phyloP scores from a whole-genome alignment of 257 asterid species.

The Leptodermis oblonga region DNA sequence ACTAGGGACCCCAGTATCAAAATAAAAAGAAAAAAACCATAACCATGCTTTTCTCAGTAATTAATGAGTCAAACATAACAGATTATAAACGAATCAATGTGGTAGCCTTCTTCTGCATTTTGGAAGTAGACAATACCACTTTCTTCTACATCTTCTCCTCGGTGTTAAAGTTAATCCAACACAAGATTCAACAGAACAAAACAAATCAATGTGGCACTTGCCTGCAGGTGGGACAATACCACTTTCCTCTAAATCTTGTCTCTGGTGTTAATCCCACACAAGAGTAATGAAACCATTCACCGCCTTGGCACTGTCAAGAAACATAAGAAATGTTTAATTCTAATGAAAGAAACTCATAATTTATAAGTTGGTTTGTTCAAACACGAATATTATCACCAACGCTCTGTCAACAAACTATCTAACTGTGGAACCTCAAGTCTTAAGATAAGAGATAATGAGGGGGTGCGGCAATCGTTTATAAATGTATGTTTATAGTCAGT shows the following conservation, averaged over 20 bases:
- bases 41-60: too few relatives aligned
- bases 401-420: background rate
- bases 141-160: too few relatives aligned
- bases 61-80: too few relatives aligned
- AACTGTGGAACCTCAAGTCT: background rate
- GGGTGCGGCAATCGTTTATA: background rate
- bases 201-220: slow-evolving; percentile 25
- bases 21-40: too few relatives aligned
- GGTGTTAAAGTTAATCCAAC: too few relatives aligned
- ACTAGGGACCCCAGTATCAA: too few relatives aligned
- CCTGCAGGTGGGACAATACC: slow-evolving; percentile 97
- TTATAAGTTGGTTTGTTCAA: background rate
- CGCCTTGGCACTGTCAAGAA: slow-evolving; percentile 82
- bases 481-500: background rate
- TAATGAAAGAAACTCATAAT: slow-evolving; percentile 1
- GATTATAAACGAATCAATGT: too few relatives aligned
- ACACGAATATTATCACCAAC: background rate
- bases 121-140: too few relatives aligned
- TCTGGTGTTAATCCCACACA: slow-evolving; percentile 68
- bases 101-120: too few relatives aligned
- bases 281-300: slow-evolving; percentile 98
- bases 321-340: background rate
- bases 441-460: too few relatives aligned
- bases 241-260: slow-evolving; percentile 68
- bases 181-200: too few relatives aligned